Percentiles rank a stretch among this genome's conserved stretches.
These are phyloP conservation scores for Arabis alpina DNA, from an alignment of 345 rosid species.

Conservation along the genomic window DNA sequence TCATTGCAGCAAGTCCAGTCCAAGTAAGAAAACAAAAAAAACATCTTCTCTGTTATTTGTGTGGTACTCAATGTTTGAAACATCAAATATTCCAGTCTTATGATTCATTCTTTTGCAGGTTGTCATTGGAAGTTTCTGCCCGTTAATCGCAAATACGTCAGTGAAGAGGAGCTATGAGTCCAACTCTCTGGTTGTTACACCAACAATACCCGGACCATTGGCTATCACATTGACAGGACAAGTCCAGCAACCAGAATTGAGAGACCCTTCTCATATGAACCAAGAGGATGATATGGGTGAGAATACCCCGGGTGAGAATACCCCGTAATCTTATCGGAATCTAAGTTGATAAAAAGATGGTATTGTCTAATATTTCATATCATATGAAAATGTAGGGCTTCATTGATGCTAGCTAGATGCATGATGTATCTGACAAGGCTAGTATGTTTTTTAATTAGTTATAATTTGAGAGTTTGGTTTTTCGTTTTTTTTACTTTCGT, in stretches of 20 bases:
- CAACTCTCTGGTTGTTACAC: background rate
- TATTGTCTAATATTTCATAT: background rate
- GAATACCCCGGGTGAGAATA: too few species aligned
- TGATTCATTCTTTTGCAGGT: constrained; percentile 43
- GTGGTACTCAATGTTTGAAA: background rate
- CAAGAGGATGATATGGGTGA: background rate
- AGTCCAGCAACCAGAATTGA: constrained; percentile 1
- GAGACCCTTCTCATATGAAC: background rate
- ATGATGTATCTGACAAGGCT: background rate
- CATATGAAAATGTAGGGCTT: background rate
- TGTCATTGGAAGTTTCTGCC: constrained; percentile 68
- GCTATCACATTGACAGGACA: background rate
- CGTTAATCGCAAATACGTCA: constrained; percentile 42
- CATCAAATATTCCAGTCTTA: background rate
- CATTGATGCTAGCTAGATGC: background rate
- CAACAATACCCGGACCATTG: constrained; percentile 1
- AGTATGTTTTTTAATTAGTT: background rate
- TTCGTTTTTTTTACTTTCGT: background rate
- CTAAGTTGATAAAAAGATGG: background rate
- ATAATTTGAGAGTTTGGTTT: background rate
- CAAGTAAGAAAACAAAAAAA: constrained; percentile 51
- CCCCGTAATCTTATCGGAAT: background rate
- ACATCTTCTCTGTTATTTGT: background rate
- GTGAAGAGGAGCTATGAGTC: background rate
- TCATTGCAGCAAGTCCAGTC: constrained; percentile 69